Percentiles rank a stretch among this genome's conserved stretches.
Evolutionary conservation across 768 basidiomycete species (phyloP).

Genomic region (Naematelia encephala): DNA sequence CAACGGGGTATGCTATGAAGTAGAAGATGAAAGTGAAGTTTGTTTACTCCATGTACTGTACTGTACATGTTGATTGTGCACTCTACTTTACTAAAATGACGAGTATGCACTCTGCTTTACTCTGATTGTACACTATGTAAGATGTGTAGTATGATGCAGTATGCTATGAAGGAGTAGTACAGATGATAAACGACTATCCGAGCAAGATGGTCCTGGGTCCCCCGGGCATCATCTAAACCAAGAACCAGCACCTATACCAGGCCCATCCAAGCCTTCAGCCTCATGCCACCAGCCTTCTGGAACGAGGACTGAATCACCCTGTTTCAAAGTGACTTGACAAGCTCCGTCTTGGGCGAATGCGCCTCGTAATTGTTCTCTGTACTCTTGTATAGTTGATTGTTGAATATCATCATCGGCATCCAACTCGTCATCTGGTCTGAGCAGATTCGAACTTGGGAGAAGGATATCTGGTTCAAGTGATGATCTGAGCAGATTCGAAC

Average conservation of each 20-base stretch:
- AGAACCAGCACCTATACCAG: slow-evolving; percentile 39
- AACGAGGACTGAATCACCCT: slow-evolving; percentile 40
- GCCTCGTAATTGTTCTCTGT: slow-evolving; percentile 13
- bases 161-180: background rate
- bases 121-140: too few relatives aligned
- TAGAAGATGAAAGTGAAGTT: too few relatives aligned
- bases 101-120: too few relatives aligned
- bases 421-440: too few relatives aligned
- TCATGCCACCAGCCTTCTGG: slow-evolving; percentile 50
- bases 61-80: too few relatives aligned
- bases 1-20: too few relatives aligned
- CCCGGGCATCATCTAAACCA: slow-evolving; percentile 37
- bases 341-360: slow-evolving; percentile 29
- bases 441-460: slow-evolving; percentile 27
- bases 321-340: slow-evolving; percentile 23
- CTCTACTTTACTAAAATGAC: too few relatives aligned
- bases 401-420: slow-evolving; percentile 12
- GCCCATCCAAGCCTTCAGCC: slow-evolving; percentile 32
- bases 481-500: slow-evolving; percentile 21
- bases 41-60: too few relatives aligned
- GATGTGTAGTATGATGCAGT: slow-evolving; percentile 10
- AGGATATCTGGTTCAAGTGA: slow-evolving; percentile 41
- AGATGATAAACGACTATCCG: background rate
- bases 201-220: too few relatives aligned
- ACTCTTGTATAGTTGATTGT: slow-evolving; percentile 12